A percentile compares a stretch with the other conserved stretches of the same genome.
These are phyloP conservation scores for Alternaria arborescens DNA, from an alignment of 2,329 filamentous ascomycete genomes.

Conservation along the genomic window DNA sequence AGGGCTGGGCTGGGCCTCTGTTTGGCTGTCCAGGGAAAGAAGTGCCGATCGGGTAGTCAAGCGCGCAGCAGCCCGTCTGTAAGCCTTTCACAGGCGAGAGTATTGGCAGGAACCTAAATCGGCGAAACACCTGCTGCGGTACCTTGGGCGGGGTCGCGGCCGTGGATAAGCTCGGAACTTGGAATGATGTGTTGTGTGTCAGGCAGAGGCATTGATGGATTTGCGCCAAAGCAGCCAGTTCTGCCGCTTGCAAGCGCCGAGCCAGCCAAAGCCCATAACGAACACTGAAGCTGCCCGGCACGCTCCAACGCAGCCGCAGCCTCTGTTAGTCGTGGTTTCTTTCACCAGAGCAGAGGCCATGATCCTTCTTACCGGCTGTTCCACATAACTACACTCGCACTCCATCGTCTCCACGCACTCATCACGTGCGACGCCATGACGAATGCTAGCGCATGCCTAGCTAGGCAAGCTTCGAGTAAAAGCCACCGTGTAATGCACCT, in stretches of 20 bases:
- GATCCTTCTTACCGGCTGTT: background rate
- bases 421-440: slow-evolving; percentile 20
- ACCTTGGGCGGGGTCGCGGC: slow-evolving; percentile 42
- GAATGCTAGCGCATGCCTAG: slow-evolving; percentile 16
- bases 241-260: slow-evolving; percentile 27
- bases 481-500: slow-evolving; percentile 7
- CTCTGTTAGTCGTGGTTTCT: slow-evolving; percentile 6
- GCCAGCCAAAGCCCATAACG: slow-evolving; percentile 22
- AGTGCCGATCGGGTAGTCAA: slow-evolving; percentile 47
- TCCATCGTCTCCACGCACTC: slow-evolving; percentile 14
- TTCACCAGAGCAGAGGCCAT: background rate
- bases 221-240: slow-evolving; percentile 23
- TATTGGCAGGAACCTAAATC: slow-evolving; percentile 45
- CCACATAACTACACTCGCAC: slow-evolving; percentile 3
- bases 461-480: slow-evolving; percentile 9
- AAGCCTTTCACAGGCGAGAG: slow-evolving; percentile 41
- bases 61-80: slow-evolving; percentile 38
- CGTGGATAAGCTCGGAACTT: slow-evolving; percentile 51
- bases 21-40: slow-evolving; percentile 48
- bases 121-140: slow-evolving; percentile 34
- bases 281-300: slow-evolving; percentile 1
- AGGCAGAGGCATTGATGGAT: slow-evolving; percentile 30
- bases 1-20: slow-evolving; percentile 48
- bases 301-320: slow-evolving; percentile 1
- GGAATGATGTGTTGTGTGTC: slow-evolving; percentile 48